These are phyloP conservation scores for Penstemon davidsonii DNA, from an alignment of 257 asterid genomes.

Conservation along the genomic window DNA sequence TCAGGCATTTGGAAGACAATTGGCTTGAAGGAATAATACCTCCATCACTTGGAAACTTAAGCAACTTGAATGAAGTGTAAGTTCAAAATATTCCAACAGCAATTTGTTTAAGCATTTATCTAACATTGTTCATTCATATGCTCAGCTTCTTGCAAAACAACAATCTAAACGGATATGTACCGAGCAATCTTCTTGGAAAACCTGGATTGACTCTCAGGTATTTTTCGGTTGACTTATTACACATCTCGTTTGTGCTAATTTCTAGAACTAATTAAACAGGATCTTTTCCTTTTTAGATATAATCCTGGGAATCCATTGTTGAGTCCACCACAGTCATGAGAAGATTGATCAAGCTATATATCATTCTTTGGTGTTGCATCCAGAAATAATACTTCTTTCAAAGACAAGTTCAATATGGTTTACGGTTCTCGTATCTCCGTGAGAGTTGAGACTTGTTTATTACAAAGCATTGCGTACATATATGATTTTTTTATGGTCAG, in stretches of 20 bases:
- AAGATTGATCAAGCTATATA: neutral
- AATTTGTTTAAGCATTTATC: neutral
- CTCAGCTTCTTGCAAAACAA: constrained; percentile 80
- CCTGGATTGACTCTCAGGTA: constrained; percentile 65
- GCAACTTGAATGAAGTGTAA: constrained; percentile 66
- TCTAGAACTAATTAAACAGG: neutral
- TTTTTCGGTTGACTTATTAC: neutral
- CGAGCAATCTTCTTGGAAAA: constrained; percentile 54
- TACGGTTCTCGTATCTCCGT: too few relatives aligned
- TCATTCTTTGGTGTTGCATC: too few relatives aligned
- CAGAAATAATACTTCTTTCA: too few relatives aligned
- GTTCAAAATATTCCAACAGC: constrained; percentile 32
- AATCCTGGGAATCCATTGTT: constrained; percentile 79
- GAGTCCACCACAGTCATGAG: constrained; percentile 46
- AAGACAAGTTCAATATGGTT: too few relatives aligned
- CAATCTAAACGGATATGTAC: constrained; percentile 84
- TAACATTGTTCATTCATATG: neutral
- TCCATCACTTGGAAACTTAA: constrained; percentile 54
- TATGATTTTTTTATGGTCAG: neutral
- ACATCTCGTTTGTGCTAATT: neutral
- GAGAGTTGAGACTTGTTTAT: neutral
- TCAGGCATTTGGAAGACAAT: constrained; percentile 89
- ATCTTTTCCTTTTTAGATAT: constrained; percentile 42
- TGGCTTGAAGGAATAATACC: constrained; percentile 66
- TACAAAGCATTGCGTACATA: neutral